phyloP scores from a whole-genome alignment of 2,329 filamentous ascomycete genomes.

The Penicillium hesseltinei region DNA sequence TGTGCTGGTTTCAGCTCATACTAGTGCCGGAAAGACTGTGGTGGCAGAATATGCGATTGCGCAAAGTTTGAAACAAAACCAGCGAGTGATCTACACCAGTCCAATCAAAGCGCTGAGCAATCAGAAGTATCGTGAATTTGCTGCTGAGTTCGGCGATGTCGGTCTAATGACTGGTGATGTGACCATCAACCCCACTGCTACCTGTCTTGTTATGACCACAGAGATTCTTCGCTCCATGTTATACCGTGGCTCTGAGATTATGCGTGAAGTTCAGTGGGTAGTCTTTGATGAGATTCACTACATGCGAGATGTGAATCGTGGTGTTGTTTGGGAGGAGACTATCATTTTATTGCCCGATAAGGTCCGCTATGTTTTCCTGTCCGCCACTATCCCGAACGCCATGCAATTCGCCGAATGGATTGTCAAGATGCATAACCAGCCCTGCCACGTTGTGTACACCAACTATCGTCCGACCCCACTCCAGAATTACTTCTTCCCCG shows the following conservation, averaged over 20 bases:
- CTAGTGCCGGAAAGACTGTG: constrained; percentile 95
- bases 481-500: constrained; percentile 97
- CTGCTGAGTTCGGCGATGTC: constrained; percentile 92
- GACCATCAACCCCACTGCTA: constrained; percentile 97
- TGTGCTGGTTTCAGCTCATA: constrained; percentile 94
- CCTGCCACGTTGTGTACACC: constrained; percentile 98
- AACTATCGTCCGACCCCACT: constrained; percentile 95
- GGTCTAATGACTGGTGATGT: constrained; percentile 99
- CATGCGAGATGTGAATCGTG: constrained; percentile 81
- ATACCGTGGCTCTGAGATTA: constrained; percentile 96
- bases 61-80: constrained; percentile 94
- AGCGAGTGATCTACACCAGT: constrained; percentile 98
- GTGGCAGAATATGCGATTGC: constrained; percentile 98
- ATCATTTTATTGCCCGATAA: constrained; percentile 98
- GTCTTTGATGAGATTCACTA: constrained; percentile 99
- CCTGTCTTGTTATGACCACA: constrained; percentile 97
- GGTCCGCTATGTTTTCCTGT: constrained; percentile 97
- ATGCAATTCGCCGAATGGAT: constrained; percentile 99
- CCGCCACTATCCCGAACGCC: constrained; percentile 95
- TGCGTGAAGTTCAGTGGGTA: constrained; percentile 98
- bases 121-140: constrained; percentile 97
- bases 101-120: constrained; percentile 98
- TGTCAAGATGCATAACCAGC: constrained; percentile 93
- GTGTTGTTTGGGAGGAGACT: constrained; percentile 99
- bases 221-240: constrained; percentile 99